A percentile compares a stretch with the other conserved stretches of the same genome.
Conservation (phyloP, 2,329 filamentous ascomycete genomes). For the Didymella pomorum region DNA sequence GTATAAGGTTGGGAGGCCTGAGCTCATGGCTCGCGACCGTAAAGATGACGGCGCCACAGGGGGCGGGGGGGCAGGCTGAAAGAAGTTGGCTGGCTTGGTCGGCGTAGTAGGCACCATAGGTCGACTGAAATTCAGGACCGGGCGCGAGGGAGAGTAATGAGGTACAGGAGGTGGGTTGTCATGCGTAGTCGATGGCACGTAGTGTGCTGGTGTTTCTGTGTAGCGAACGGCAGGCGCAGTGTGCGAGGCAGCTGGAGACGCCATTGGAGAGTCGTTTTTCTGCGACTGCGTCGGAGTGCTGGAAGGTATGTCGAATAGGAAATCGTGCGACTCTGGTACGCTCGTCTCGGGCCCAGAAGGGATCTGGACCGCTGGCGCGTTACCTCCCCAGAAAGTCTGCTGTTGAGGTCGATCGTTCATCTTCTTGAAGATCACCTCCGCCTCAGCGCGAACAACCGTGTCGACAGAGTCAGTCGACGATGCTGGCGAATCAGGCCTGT, state of each 20-base stretch:
- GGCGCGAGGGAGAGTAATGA: constrained; percentile 29
- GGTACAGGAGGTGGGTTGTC: constrained; percentile 18
- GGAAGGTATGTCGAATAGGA: constrained; percentile 33
- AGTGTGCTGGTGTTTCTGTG: constrained; percentile 11
- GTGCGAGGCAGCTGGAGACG: constrained; percentile 4
- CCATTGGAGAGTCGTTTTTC: constrained; percentile 22
- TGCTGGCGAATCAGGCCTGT: constrained; percentile 33
- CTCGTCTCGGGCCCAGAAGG: constrained; percentile 18
- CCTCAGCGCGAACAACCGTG: constrained; percentile 36
- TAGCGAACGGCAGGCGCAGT: constrained; percentile 1
- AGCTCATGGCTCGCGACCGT: constrained; percentile 25
- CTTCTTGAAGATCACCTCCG: constrained; percentile 39
- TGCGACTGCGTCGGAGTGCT: constrained; percentile 5
- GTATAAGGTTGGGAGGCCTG: constrained; percentile 44
- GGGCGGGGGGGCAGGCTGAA: constrained; percentile 23
- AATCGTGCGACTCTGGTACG: constrained; percentile 42
- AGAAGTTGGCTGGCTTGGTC: constrained; percentile 10
- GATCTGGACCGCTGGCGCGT: constrained; percentile 23
- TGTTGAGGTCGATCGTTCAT: constrained; percentile 35
- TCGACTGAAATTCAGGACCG: constrained; percentile 37
- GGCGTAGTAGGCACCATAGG: constrained; percentile 22
- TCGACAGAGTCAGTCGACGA: constrained; percentile 33
- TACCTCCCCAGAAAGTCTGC: constrained; percentile 27
- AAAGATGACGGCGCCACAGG: constrained; percentile 21
- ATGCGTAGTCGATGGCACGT: constrained; percentile 10